Conservation (phyloP, 2,329 filamentous ascomycete genomes). For the Botrytis hyacinthi region DNA sequence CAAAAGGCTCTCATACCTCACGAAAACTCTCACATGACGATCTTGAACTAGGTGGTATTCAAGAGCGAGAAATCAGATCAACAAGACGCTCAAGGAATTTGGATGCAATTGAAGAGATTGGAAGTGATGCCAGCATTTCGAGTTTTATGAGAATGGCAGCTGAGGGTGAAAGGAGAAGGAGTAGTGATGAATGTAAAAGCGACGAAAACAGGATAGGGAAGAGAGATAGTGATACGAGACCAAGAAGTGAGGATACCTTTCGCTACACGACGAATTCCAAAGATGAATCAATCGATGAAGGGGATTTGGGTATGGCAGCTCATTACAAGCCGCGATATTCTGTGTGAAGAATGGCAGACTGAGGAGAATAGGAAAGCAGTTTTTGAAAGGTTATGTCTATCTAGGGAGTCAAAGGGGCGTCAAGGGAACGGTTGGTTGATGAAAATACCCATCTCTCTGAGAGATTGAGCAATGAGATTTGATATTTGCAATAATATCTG, state of each 20-base stretch:
- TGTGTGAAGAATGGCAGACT: background rate
- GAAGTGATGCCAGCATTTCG: background rate
- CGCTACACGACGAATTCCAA: background rate
- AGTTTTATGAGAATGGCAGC: background rate
- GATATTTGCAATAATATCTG: background rate
- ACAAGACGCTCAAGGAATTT: background rate
- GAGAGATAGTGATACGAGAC: background rate
- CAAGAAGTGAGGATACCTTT: background rate
- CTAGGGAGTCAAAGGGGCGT: background rate
- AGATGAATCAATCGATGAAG: background rate
- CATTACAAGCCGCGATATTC: background rate
- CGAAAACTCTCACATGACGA: background rate
- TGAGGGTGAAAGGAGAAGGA: background rate
- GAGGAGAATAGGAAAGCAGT: background rate
- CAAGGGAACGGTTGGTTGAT: background rate
- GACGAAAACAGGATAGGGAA: too few species aligned
- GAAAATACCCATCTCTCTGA: background rate
- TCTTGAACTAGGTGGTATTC: background rate
- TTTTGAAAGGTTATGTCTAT: background rate
- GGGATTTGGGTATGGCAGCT: too few species aligned
- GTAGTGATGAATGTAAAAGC: background rate
- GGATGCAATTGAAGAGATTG: constrained; percentile 1
- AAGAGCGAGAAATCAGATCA: background rate
- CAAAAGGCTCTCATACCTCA: background rate
- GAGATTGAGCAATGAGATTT: background rate